Conservation (phyloP, 805 yeast species). For the Dipodascus albidus region DNA sequence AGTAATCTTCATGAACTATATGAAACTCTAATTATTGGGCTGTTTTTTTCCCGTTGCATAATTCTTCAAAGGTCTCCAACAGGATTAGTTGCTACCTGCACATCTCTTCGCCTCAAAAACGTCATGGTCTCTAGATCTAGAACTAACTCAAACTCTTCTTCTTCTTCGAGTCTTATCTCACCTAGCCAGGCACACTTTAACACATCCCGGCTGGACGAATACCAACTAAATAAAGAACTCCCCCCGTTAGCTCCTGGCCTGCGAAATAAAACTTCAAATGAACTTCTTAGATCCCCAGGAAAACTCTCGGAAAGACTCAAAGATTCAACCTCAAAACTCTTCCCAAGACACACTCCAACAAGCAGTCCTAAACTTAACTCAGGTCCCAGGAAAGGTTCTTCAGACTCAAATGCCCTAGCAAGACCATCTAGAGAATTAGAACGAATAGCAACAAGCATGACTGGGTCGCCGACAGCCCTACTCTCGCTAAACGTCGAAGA, state of each 20-base stretch:
- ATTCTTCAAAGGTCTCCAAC: no score
- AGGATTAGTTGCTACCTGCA: no score
- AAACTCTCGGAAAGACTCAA: background rate
- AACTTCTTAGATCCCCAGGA: background rate
- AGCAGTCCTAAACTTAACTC: background rate
- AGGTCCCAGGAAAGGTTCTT: slow-evolving; percentile 13
- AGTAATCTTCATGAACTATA: no score
- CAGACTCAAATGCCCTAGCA: slow-evolving; percentile 22
- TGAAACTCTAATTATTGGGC: no score
- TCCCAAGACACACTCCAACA: background rate
- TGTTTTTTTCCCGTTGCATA: no score
- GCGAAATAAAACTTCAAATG: background rate
- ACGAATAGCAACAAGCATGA: slow-evolving; percentile 23
- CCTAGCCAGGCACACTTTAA: background rate
- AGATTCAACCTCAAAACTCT: background rate
- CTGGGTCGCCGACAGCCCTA: slow-evolving; percentile 13
- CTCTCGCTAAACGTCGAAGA: slow-evolving; percentile 6
- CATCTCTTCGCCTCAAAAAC: background rate
- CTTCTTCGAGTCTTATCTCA: background rate
- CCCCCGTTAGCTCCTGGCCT: background rate
- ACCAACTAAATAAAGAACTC: background rate
- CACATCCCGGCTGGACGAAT: background rate
- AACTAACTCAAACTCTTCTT: background rate
- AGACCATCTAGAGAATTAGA: slow-evolving; percentile 27
- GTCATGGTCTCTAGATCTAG: background rate